Percentiles rank a stretch among this genome's conserved stretches.
Evolutionary conservation across 495 filamentous ascomycete genomes (phyloP).

Genomic region (Trichoderma asperelloides): DNA sequence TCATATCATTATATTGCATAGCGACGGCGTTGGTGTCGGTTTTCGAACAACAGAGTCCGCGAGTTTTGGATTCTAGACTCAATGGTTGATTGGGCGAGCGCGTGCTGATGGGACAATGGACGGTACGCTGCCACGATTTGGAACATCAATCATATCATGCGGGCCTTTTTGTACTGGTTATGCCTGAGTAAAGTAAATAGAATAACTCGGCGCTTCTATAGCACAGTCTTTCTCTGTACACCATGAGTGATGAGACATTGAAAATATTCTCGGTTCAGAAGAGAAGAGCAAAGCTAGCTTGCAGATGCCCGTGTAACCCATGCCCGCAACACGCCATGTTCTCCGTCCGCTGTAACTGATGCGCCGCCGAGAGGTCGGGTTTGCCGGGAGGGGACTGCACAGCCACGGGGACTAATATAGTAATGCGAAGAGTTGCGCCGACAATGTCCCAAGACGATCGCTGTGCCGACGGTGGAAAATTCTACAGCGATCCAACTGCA

Average conservation of each 20-base stretch:
- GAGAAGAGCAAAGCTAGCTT: too few relatives aligned
- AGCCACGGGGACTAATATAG: not conserved
- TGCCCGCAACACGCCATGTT: not conserved
- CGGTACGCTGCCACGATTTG: not conserved
- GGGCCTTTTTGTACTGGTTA: too few relatives aligned
- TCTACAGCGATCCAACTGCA: too few relatives aligned
- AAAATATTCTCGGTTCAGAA: too few relatives aligned
- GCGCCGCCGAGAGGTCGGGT: not conserved
- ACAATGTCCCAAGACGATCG: too few relatives aligned
- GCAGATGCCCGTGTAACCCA: not conserved
- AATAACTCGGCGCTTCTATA: too few relatives aligned
- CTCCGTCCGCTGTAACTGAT: not conserved
- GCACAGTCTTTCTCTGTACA: too few relatives aligned
- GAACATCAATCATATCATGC: too few relatives aligned
- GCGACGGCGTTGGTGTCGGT: constrained; percentile 13
- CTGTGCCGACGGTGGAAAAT: too few relatives aligned
- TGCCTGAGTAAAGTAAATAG: too few relatives aligned
- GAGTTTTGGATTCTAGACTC: not conserved
- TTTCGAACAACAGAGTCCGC: constrained; percentile 6
- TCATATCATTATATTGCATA: constrained; percentile 12
- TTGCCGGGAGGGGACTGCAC: not conserved
- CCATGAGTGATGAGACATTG: too few relatives aligned
- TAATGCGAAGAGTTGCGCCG: too few relatives aligned
- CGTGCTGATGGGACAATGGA: not conserved
- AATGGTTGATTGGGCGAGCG: not conserved